Base-by-base conservation (phyloP, 495 filamentous ascomycete species). In the Podospora pseudopauciseta region DNA sequence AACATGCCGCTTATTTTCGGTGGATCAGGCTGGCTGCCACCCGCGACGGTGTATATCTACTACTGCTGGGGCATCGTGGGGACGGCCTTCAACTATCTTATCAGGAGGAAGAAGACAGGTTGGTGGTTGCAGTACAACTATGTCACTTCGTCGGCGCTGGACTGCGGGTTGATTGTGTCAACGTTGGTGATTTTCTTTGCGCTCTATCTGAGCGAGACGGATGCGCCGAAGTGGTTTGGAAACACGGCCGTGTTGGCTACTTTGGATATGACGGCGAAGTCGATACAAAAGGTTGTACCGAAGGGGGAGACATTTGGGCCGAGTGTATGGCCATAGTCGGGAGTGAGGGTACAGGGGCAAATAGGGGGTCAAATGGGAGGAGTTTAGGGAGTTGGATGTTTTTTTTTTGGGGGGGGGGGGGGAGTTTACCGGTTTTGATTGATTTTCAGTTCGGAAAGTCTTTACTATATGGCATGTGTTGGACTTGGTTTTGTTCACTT, bases 71-170 rank as follows among this genome's bases (percentile, higher is more conserved):
- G 87, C n/a, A 80, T 87, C 39, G 85, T 90, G 20, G 90, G 90
- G 3, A 82, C 85, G 64, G 57, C 87, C 55, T 92, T 91, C 80
- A 90, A 91, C 75, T 89, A 86, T 74, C 86, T 78, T 64, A 85
- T 91, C 68, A 82, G 86, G 54, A 80, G 87, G 68, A 81, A 83
- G 68, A 87, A 81, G 77, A 84, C 81, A 39, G 89, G 89, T 39
- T 92, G 89, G 90, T 92, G 89, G 90, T 81, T 89, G 80, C 86
- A 89, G 68, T 92, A 91, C 76, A 93, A 92, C 80, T 93, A 92
- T 75, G 81, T 92, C 70, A 85, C 88, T 0, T 91, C 89, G 23
- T 90, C 90, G 0, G 90, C 86, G 3, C 80, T 94, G 67, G 89
- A 92, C 71, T 85, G 86, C 60, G 90, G 90, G 15, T 80, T 92